phyloP scores from a whole-genome alignment of 1,284 basidiomycete species.

The Pulveroboletus sp. region DNA sequence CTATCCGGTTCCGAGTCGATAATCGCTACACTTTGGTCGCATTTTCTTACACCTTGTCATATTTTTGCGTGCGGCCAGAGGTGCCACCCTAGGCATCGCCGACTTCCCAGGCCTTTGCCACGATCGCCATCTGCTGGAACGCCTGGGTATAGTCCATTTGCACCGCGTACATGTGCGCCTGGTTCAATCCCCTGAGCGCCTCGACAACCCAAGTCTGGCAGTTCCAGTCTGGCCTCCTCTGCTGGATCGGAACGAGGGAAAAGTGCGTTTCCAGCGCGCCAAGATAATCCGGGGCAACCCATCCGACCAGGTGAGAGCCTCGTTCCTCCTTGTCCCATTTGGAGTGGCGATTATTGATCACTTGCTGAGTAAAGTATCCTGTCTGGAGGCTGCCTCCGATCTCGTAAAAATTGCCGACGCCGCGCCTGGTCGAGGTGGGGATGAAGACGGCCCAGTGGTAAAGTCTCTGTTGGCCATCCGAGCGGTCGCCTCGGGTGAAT shows the following conservation, averaged over 20 bases:
- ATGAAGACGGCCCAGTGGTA: constrained; percentile 26
- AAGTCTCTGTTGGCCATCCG: not conserved
- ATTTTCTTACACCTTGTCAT: not conserved
- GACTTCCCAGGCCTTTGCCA: constrained; percentile 16
- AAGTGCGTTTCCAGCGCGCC: constrained; percentile 8
- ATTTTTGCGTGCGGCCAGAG: not conserved
- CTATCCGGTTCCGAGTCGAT: no score
- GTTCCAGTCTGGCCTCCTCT: constrained; percentile 13
- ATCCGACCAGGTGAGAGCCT: constrained; percentile 11
- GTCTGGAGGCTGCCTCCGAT: constrained; percentile 7
- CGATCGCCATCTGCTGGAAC: constrained; percentile 12
- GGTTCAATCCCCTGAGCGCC: constrained; percentile 10
- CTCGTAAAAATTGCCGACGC: constrained; percentile 23
- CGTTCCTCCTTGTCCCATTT: constrained; percentile 17
- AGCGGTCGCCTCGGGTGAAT: constrained; percentile 5
- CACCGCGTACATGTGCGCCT: constrained; percentile 13
- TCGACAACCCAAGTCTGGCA: constrained; percentile 24
- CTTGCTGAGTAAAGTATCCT: constrained; percentile 13
- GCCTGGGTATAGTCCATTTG: constrained; percentile 15
- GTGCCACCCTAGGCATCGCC: constrained; percentile 2
- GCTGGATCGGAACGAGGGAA: constrained; percentile 14
- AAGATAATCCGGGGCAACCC: constrained; percentile 7
- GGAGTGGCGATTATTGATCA: constrained; percentile 10
- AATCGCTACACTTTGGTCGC: not conserved
- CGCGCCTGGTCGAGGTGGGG: constrained; percentile 18